A percentile compares a stretch with the other conserved stretches of the same genome.
phyloP scores from a whole-genome alignment of 225 moss, liverwort and hornwort species.

The Ulota crispa region DNA sequence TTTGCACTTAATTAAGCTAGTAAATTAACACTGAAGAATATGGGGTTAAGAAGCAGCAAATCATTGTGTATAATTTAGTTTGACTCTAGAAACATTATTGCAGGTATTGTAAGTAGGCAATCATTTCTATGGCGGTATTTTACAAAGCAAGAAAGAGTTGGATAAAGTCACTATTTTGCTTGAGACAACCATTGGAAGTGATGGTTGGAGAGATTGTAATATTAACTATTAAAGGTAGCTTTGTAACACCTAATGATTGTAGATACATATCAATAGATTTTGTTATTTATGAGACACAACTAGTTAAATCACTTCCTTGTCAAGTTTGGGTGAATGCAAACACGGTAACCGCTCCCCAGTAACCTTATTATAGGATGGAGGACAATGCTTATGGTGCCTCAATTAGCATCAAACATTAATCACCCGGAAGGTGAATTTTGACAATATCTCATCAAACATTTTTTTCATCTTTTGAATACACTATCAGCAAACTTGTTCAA shows the following conservation, averaged over 20 bases:
- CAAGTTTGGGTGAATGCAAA: not conserved
- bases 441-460: not conserved
- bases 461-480: not conserved
- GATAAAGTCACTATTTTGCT: conserved; percentile 36
- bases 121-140: conserved; percentile 88
- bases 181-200: not conserved
- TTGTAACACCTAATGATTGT: not conserved
- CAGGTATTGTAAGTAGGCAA: conserved; percentile 89
- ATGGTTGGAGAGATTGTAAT: not conserved
- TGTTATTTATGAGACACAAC: not conserved
- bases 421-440: conserved; percentile 58
- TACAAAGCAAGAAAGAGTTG: conserved; percentile 90
- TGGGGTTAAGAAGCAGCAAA: not conserved
- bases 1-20: not conserved
- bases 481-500: not conserved
- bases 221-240: not conserved
- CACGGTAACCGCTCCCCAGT: not conserved
- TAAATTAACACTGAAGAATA: not conserved
- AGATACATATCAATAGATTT: not conserved
- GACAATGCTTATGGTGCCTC: conserved; percentile 89
- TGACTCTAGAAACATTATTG: conserved; percentile 4
- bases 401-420: conserved; percentile 66
- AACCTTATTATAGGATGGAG: conserved; percentile 64
- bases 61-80: not conserved
- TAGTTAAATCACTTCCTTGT: not conserved